These are phyloP conservation scores for Zalaria obscura DNA, from an alignment of 2,329 filamentous ascomycete genomes.

Conservation along the genomic window DNA sequence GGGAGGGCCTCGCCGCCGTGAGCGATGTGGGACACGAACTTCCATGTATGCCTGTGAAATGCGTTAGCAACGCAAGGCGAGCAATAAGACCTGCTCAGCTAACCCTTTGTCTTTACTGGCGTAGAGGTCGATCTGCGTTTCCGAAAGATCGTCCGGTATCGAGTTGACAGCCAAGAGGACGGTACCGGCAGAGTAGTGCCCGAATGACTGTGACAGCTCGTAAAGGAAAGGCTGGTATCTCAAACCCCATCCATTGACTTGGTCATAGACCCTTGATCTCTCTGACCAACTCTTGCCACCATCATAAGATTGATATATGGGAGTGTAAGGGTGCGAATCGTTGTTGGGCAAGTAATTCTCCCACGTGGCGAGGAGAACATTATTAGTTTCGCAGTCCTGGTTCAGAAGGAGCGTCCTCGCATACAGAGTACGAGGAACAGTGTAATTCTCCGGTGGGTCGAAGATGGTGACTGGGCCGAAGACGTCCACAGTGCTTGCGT, in stretches of 20 bases:
- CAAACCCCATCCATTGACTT: conserved; percentile 49
- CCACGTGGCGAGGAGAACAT: conserved; percentile 35
- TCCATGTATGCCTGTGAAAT: conserved; percentile 39
- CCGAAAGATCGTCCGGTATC: conserved; percentile 43
- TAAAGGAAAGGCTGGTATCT: conserved; percentile 59
- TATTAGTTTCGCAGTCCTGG: conserved; percentile 18
- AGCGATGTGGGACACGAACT: conserved; percentile 53
- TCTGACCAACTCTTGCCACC: conserved; percentile 43
- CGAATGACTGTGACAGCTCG: conserved; percentile 44
- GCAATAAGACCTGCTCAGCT: not conserved
- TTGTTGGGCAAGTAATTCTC: conserved; percentile 37
- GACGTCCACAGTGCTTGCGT: not conserved
- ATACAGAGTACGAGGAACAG: conserved; percentile 31
- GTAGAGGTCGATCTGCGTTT: conserved; percentile 57
- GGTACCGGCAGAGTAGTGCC: conserved; percentile 45
- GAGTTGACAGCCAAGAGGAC: conserved; percentile 48
- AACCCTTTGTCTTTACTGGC: conserved; percentile 45
- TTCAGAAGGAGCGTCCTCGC: conserved; percentile 33
- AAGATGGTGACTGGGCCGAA: conserved; percentile 11
- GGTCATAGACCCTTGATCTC: conserved; percentile 48
- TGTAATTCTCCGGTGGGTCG: conserved; percentile 13
- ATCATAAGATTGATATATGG: conserved; percentile 33
- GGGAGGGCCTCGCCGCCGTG: conserved; percentile 47
- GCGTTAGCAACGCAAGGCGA: conserved; percentile 6
- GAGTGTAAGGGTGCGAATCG: conserved; percentile 27